These are phyloP conservation scores for Naganishia vaughanmartiniae DNA, from an alignment of 768 basidiomycete species.

Conservation along the genomic window DNA sequence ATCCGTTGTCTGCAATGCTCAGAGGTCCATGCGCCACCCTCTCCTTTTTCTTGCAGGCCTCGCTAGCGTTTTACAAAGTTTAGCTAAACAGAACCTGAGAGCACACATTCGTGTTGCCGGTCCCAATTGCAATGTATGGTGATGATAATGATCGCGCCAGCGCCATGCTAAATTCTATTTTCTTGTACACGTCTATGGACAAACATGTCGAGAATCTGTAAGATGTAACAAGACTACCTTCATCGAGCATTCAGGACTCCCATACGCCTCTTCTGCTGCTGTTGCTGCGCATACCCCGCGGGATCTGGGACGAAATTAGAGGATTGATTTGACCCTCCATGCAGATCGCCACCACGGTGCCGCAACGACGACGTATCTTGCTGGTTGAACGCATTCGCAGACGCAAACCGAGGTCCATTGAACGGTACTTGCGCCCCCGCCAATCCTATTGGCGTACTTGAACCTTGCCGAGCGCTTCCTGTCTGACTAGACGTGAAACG, in stretches of 20 bases:
- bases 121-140: too few relatives aligned
- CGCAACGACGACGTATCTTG: constrained; percentile 7
- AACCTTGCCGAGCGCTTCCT: neutral
- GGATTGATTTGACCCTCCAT: neutral
- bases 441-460: neutral
- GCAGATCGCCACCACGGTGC: neutral
- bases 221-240: neutral
- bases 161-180: too few relatives aligned
- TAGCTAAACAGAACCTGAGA: too few relatives aligned
- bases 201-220: too few relatives aligned
- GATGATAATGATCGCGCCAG: too few relatives aligned
- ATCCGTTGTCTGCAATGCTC: too few relatives aligned
- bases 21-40: too few relatives aligned
- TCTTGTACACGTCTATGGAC: too few relatives aligned
- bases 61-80: too few relatives aligned
- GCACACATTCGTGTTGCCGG: too few relatives aligned
- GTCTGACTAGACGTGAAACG: neutral
- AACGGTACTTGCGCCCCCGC: neutral
- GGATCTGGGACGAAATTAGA: neutral
- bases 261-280: neutral
- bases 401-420: neutral
- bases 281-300: neutral
- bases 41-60: too few relatives aligned
- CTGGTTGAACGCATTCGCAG: neutral
- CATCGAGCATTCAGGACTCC: neutral